Evolutionary conservation across 139 green algal genomes (phyloP), one percentile per base, ranked within the genome.

Genomic region (Chlorella sorokiniana): DNA sequence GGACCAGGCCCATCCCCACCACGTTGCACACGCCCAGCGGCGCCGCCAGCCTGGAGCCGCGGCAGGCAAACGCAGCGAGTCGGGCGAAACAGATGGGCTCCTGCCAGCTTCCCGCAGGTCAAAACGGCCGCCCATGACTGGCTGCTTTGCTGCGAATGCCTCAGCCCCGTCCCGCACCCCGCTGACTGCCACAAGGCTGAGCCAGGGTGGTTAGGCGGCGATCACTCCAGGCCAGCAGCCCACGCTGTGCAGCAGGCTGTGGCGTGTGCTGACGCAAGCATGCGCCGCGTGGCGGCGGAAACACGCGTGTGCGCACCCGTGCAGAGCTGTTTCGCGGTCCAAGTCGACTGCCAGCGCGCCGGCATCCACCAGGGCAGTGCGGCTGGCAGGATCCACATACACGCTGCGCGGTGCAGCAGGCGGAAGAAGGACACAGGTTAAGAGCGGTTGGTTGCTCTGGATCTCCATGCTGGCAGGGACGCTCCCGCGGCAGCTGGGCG

Each of bases 1-100:
- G 56, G 0, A 41, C 75, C 56, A 81, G 75, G 9, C 72, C 75
- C 56, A 81, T 35, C 29, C 75, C 75, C 56, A 70, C 59, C 5
- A 51, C 45, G 8, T 25, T 10, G 56, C 56, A 70, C 56, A 81
- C 62, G 5, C 75, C 75, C 56, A 81, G 56, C 1, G 75, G 75
- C 29, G 41, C 75, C 10, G 75, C 75, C 75, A 81, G 75, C 59
- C 73, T 79, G 70, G 1, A 40, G 31, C 18, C 31, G 9, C 4
- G 5, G 25, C 61, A 8, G 10, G 61, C 61, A 31, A 68, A n/a
- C n/a, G n/a, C n/a, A n/a, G n/a, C n/a, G n/a, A n/a, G n/a, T n/a
- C n/a, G n/a, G n/a, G n/a, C n/a, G n/a, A n/a, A n/a, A n/a, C n/a
- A n/a, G n/a, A n/a, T n/a, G n/a, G n/a, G n/a, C n/a, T n/a, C n/a